phyloP scores from a whole-genome alignment of 768 basidiomycete genomes.

The Boletus patriciae region DNA sequence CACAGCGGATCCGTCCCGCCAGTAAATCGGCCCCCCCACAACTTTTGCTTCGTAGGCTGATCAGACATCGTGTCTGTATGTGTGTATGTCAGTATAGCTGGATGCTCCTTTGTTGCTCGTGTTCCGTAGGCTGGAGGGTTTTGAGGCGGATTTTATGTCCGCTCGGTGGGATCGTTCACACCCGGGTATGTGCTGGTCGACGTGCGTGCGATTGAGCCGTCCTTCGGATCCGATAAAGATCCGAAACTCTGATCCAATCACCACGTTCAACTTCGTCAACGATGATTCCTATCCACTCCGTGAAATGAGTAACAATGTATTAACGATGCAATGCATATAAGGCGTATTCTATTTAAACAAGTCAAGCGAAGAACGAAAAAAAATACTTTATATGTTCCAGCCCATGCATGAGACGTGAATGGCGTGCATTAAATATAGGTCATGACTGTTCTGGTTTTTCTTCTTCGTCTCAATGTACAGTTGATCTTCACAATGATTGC shows the following conservation, averaged over 20 bases:
- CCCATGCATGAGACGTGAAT: constrained; percentile 3
- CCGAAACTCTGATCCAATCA: not conserved
- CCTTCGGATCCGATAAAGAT: not conserved
- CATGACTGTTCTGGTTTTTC: constrained; percentile 3
- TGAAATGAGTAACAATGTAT: not conserved
- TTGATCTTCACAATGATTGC: constrained; percentile 1
- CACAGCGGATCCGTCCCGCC: constrained; percentile 72
- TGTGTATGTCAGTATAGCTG: not conserved
- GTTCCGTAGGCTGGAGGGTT: not conserved
- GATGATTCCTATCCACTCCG: too few relatives aligned
- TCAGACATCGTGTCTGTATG: constrained; percentile 32
- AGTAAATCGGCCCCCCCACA: constrained; percentile 90
- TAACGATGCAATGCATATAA: not conserved
- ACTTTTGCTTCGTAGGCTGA: constrained; percentile 62
- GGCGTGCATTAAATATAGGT: constrained; percentile 9
- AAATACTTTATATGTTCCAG: not conserved
- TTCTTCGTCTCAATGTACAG: constrained; percentile 12
- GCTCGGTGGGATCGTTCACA: not conserved
- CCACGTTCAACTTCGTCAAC: too few relatives aligned
- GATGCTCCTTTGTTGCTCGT: not conserved
- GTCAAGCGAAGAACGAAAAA: not conserved
- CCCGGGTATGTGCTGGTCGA: not conserved
- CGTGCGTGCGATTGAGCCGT: not conserved
- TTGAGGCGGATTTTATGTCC: not conserved
- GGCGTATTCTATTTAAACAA: constrained; percentile 2